These are phyloP conservation scores for Pisolithus albus DNA, from an alignment of 768 basidiomycete species.

Conservation along the genomic window DNA sequence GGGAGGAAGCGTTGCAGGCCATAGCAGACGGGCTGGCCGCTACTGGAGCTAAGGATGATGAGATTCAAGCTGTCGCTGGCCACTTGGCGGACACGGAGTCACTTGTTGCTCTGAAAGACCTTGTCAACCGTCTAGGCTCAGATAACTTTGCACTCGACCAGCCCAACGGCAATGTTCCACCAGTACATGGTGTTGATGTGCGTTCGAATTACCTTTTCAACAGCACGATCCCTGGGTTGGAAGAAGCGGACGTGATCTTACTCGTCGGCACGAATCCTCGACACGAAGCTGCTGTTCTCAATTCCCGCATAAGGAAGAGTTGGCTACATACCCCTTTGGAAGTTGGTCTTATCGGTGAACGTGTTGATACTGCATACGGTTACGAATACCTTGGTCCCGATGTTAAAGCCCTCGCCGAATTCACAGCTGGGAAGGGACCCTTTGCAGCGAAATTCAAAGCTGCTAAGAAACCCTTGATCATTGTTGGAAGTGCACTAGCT, in stretches of 20 bases:
- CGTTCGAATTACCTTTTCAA: conserved; percentile 98
- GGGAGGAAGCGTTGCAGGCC: conserved; percentile 82
- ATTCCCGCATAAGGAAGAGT: conserved; percentile 92
- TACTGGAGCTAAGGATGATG: conserved; percentile 81
- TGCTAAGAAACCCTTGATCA: conserved; percentile 87
- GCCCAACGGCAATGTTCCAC: conserved; percentile 54
- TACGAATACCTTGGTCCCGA: conserved; percentile 86
- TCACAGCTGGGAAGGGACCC: conserved; percentile 67
- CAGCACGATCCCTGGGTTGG: conserved; percentile 82
- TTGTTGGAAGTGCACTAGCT: conserved; percentile 80
- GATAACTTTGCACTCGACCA: conserved; percentile 88
- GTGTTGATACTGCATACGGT: conserved; percentile 86
- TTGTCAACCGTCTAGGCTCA: conserved; percentile 87
- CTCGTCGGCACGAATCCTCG: conserved; percentile 95
- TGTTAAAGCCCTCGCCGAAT: conserved; percentile 67
- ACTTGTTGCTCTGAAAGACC: conserved; percentile 88
- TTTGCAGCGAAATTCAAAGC: conserved; percentile 84
- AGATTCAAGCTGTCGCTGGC: conserved; percentile 94
- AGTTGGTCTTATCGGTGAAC: conserved; percentile 84
- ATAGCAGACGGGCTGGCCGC: conserved; percentile 71
- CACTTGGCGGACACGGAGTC: conserved; percentile 91
- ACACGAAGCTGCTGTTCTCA: conserved; percentile 94
- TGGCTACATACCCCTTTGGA: conserved; percentile 87
- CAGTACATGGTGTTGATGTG: conserved; percentile 78
- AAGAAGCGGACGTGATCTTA: conserved; percentile 86